Base-by-base conservation (phyloP, 2,329 filamentous ascomycete species). In the Stenocarpella maydis region DNA sequence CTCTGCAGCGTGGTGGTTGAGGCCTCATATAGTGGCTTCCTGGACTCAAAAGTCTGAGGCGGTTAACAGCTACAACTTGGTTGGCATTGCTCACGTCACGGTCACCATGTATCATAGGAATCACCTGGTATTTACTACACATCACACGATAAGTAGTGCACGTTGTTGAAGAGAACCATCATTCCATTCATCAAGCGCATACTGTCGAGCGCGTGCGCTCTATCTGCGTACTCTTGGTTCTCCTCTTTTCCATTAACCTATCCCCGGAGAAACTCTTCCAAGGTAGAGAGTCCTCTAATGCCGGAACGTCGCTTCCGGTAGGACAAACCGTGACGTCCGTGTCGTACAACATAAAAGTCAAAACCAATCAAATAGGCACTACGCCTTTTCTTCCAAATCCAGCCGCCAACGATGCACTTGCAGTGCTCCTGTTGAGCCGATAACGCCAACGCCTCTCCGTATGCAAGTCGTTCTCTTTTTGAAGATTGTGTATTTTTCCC, bases 371-470 rank as follows among this genome's bases (percentile, higher is more conserved):
- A 54, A 15, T 21, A 45, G 58, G 67, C 60, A 55, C 26, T 65
- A 9, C 17, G 41, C 52, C 64, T 34, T 58, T 26, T 26, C 47
- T 34, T 19, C 41, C 53, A 34, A 28, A 28, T 41, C 31, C 41
- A 19, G 31, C 21, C 19, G 52, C 52, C 17, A 41, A n/a, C 21
- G 52, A 31, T 58, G 65, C 65, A 67, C 52, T n/a, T 28, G 31
- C 24, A 15, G 65, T 64, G 69, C 69, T 61, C 55, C 26, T 31
- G 58, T 15, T 49, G 39, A 31, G 17, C 61, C 28, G 24, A 66
- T 61, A 69, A 61, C 63, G 37, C 68, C 68, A 45, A 69, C 68
- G 68, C 68, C 68, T 47, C 34, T 43, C 52, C 54, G 24, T 43
- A 67, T 69, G 68, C 68, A 67, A 45, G 7, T 50, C 34, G 31